Evolutionary conservation across 306 rosid genomes (phyloP).

Genomic region (Senna siamea): DNA sequence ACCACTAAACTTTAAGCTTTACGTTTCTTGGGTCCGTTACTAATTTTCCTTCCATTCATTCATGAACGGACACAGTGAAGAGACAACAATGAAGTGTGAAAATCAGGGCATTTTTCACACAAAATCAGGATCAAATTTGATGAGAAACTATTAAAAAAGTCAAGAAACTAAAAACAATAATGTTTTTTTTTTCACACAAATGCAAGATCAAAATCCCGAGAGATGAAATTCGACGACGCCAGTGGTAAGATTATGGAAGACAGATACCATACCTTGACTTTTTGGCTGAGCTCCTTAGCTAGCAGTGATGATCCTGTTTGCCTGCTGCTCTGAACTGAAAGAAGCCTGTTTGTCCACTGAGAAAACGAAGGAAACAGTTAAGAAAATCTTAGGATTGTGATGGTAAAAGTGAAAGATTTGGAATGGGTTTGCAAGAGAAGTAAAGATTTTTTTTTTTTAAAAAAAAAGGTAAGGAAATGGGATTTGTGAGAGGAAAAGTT

Average conservation of each 20-base stretch:
- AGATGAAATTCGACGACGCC: too few relatives aligned
- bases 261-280: background rate
- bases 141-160: background rate
- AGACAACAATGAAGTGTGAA: background rate
- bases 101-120: background rate
- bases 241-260: background rate
- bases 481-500: background rate
- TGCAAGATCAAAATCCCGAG: background rate
- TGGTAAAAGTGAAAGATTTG: background rate
- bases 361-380: background rate
- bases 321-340: too few relatives aligned
- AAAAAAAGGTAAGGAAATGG: too few relatives aligned
- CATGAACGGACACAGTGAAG: background rate
- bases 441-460: background rate
- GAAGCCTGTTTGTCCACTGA: background rate
- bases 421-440: too few relatives aligned
- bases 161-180: too few relatives aligned
- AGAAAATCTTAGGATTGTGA: background rate
- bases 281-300: background rate
- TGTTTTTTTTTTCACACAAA: background rate
- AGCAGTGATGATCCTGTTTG: background rate
- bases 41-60: background rate
- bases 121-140: background rate
- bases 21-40: background rate
- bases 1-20: background rate